phyloP scores from a whole-genome alignment of 2,329 filamentous ascomycete genomes.

The Sarocladium kiliense region DNA sequence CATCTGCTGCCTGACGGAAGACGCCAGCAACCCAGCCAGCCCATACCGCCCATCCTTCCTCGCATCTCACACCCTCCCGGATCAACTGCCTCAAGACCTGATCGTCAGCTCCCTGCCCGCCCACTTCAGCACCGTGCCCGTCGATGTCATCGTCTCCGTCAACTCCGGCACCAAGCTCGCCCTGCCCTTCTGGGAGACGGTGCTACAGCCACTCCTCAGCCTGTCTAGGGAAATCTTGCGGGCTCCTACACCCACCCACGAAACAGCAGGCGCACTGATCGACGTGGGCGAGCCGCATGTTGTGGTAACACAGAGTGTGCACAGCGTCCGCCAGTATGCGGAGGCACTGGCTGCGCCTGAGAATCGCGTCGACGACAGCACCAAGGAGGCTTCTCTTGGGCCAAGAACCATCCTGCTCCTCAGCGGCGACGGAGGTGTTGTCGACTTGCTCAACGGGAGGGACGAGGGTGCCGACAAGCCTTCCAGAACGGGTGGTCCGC shows the following conservation, averaged over 20 bases:
- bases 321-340: constrained; percentile 62
- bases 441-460: constrained; percentile 72
- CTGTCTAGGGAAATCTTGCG: constrained; percentile 25
- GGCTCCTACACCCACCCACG: not conserved
- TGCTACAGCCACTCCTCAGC: constrained; percentile 51
- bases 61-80: constrained; percentile 27
- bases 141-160: constrained; percentile 65
- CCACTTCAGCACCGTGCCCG: constrained; percentile 24
- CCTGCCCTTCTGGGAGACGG: constrained; percentile 45
- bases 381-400: constrained; percentile 4
- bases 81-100: constrained; percentile 29
- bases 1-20: constrained; percentile 34
- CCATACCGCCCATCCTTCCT: constrained; percentile 16
- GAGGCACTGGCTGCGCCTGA: constrained; percentile 16
- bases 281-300: constrained; percentile 23
- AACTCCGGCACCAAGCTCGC: constrained; percentile 59
- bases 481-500: constrained; percentile 17
- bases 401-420: constrained; percentile 64
- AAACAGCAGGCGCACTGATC: not conserved
- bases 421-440: constrained; percentile 81
- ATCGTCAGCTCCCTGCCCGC: constrained; percentile 32
- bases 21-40: constrained; percentile 17
- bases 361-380: not conserved
- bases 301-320: constrained; percentile 57
- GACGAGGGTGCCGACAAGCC: constrained; percentile 16